Conservation (phyloP, 225 moss, liverwort and hornwort species). For the Antitrichia curtipendula region DNA sequence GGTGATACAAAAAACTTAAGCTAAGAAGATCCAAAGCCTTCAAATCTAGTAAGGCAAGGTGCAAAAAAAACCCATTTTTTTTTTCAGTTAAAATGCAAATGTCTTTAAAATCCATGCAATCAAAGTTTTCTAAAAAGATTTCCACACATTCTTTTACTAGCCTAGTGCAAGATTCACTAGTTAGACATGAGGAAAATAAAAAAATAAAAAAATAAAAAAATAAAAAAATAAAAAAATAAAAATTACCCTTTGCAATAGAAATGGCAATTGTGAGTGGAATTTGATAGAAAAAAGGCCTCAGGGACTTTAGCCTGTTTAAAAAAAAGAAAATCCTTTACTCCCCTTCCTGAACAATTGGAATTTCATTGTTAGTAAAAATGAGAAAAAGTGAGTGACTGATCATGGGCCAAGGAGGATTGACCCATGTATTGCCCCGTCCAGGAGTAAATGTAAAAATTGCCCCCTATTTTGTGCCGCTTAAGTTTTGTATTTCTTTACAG, state of each 20-base stretch:
- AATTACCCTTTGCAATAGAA: neutral
- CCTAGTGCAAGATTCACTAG: neutral
- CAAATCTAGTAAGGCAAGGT: too few species aligned
- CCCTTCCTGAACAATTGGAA: neutral
- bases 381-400: neutral
- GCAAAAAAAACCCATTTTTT: rapidly evolving
- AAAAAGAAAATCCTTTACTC: neutral
- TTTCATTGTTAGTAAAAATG: neutral
- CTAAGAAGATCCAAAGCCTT: too few species aligned
- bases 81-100: neutral
- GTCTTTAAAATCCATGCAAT: rapidly evolving
- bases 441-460: too few species aligned
- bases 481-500: too few species aligned
- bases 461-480: too few species aligned
- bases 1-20: neutral
- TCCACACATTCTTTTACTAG: neutral
- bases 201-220: too few species aligned
- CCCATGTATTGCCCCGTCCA: too few species aligned
- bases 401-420: too few species aligned
- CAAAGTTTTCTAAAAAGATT: neutral
- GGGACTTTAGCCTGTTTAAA: neutral
- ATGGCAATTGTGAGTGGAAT: neutral
- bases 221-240: neutral
- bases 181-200: neutral
- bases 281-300: neutral